These are phyloP conservation scores for Geosiphon pyriformis DNA, from an alignment of 192 early-diverging fungal species.

Conservation along the genomic window DNA sequence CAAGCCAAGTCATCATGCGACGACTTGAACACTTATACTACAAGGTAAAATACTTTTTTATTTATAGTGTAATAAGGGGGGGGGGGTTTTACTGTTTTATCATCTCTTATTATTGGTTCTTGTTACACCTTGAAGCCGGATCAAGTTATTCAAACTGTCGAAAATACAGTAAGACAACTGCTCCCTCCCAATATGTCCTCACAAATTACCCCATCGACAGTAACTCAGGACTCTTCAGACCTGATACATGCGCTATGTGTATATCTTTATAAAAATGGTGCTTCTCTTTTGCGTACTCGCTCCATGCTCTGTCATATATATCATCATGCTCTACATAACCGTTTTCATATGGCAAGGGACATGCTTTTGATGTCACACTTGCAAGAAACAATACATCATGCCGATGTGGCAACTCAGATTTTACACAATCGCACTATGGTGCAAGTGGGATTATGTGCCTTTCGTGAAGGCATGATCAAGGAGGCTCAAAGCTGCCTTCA, in stretches of 20 bases:
- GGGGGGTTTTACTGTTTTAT: too few species aligned
- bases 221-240: conserved; percentile 45
- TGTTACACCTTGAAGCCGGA: conserved; percentile 59
- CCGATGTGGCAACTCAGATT: conserved; percentile 89
- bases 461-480: conserved; percentile 87
- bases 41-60: conserved; percentile 51
- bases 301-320: conserved; percentile 97
- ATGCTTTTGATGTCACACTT: conserved; percentile 98
- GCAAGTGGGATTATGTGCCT: conserved; percentile 92
- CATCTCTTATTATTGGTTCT: background rate
- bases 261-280: conserved; percentile 82
- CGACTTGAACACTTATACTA: conserved; percentile 96
- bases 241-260: conserved; percentile 81
- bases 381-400: conserved; percentile 86
- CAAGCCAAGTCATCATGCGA: conserved; percentile 75
- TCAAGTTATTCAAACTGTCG: conserved; percentile 72
- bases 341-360: conserved; percentile 89
- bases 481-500: conserved; percentile 83
- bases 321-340: conserved; percentile 95
- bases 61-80: background rate
- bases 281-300: conserved; percentile 80
- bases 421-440: conserved; percentile 95
- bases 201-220: conserved; percentile 42
- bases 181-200: conserved; percentile 43
- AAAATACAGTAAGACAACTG: conserved; percentile 42